Evolutionary conservation across 805 yeast genomes (phyloP).

Genomic region (Yarrowia sp.): DNA sequence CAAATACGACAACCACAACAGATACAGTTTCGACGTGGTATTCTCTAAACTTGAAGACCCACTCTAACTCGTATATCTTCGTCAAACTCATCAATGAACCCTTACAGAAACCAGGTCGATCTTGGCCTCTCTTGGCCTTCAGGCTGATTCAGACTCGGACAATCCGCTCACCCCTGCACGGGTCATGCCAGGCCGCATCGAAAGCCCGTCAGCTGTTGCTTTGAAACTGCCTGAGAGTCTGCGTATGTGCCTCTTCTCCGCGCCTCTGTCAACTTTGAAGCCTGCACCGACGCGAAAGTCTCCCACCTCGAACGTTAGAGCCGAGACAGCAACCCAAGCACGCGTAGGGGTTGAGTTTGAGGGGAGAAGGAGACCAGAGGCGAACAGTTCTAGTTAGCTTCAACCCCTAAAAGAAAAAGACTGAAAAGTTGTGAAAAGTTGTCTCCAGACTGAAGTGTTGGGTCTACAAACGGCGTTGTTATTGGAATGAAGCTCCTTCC

Average conservation of each 20-base stretch:
- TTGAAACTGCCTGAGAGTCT: neutral
- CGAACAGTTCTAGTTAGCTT: no score
- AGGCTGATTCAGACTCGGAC: neutral
- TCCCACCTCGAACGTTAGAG: neutral
- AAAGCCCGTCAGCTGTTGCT: neutral
- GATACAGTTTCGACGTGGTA: no score
- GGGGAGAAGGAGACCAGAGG: neutral
- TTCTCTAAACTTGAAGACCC: no score
- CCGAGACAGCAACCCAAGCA: neutral
- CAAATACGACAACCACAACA: no score
- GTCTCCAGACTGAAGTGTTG: no score
- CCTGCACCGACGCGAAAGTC: neutral
- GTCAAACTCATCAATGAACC: no score
- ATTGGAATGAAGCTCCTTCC: no score
- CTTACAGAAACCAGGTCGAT: neutral
- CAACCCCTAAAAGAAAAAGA: no score
- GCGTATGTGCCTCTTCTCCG: neutral
- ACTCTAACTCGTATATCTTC: no score
- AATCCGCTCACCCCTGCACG: neutral
- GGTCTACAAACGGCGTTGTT: no score
- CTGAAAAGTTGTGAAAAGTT: no score
- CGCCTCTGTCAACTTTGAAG: neutral
- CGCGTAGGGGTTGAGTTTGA: neutral
- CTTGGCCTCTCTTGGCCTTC: neutral
- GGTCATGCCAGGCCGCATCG: conserved; percentile 1